Evolutionary conservation across 495 filamentous ascomycete genomes (phyloP).

Genomic region (Aspergillus heteromorphus): DNA sequence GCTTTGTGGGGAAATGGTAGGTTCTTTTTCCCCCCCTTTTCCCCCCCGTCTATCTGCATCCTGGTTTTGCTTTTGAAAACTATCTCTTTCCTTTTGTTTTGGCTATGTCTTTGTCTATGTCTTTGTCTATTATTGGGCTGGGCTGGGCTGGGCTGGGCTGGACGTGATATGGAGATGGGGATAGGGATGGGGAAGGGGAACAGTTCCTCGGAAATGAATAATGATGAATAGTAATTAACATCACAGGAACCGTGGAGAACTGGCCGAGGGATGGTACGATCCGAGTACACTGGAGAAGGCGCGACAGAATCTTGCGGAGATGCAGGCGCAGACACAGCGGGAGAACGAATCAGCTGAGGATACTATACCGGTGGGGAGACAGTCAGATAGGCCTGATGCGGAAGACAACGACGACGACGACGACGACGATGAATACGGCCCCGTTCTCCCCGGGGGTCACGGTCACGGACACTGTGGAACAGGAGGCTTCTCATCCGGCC

Average conservation of each 20-base stretch:
- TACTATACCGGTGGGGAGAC: no score
- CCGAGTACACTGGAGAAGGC: constrained; percentile 56
- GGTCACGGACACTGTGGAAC: constrained; percentile 3
- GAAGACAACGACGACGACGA: constrained; percentile 35
- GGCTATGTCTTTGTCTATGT: not conserved
- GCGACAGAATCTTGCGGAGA: constrained; percentile 15
- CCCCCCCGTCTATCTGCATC: no score
- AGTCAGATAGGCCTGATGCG: constrained; percentile 11
- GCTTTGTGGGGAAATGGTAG: constrained; percentile 85
- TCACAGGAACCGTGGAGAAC: constrained; percentile 79
- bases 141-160: not conserved
- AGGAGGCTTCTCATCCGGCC: constrained; percentile 46
- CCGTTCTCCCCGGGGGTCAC: constrained; percentile 48
- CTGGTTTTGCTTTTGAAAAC: no score
- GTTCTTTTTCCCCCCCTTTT: no score
- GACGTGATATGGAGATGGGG: not conserved
- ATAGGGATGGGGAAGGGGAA: no score
- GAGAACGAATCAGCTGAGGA: not conserved
- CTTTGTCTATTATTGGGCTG: no score
- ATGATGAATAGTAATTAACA: constrained; percentile 12
- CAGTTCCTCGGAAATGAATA: not conserved
- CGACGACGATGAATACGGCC: constrained; percentile 68
- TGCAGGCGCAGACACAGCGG: not conserved
- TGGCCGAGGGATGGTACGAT: constrained; percentile 93
- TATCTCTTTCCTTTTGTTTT: constrained; percentile 2